Base-by-base conservation (phyloP, 2,329 filamentous ascomycete genomes). In the Neofusicoccum parvum region DNA sequence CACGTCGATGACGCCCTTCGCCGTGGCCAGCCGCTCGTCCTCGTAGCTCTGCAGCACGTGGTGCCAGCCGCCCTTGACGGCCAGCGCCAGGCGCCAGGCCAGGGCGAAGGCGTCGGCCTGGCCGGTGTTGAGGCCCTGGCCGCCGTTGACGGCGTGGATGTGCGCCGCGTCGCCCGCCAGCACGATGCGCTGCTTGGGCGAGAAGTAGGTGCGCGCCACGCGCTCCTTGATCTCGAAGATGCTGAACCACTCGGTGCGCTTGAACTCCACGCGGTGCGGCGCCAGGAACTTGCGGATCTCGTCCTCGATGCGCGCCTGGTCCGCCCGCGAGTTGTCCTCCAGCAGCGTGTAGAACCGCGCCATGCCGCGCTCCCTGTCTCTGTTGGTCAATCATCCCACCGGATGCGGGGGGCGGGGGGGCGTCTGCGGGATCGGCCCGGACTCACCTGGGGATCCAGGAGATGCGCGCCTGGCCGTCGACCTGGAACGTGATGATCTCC, bases 401-500 rank as follows among this genome's bases (percentile, higher is more conserved):
- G 23, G 23, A 23, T 23, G 37, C 11, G 14, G 37, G 5, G 37
- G 9, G 37, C 1, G 37, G 11, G 14, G 9, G 37, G 37, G 37
- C 23, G 23, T 23, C 23, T 23, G 23, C 23, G 23, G 23, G 23
- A 23, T 23, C 23, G 23, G 23, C 23, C 23, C 23, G 23, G 14
- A 10, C 66, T 58, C 51, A 69, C 32, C 81, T 73, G 0, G 81
- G 82, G 20, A 84, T 83, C 81, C 81, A 83, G 0, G 81, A 78
- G 6, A 84, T 80, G 1, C 82, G 74, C 3, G 80, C 80, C 66
- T 83, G 79, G 4, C 78, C 80, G 39, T 81, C 72, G 7, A 81
- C 71, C 69, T 83, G 77, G 51, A 83, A 82, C 0, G 81, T 83
- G 46, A 84, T 80, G 45, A 83, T 84, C 63, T 84, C 82, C 0